Conservation (phyloP, 768 basidiomycete species). For the Rhizopogon vulgaris region DNA sequence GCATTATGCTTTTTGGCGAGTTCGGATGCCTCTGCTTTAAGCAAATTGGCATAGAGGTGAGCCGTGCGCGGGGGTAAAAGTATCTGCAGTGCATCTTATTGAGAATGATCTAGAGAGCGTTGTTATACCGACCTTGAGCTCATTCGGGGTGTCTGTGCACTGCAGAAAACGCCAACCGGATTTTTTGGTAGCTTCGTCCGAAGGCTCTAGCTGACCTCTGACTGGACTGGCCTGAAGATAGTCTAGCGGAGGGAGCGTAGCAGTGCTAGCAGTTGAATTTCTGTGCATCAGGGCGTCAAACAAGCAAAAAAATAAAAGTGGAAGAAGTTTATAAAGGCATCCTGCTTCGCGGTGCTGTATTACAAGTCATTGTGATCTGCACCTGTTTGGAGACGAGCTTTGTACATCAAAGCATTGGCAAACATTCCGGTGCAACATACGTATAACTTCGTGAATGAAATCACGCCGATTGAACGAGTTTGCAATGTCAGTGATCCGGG, state of each 20-base stretch:
- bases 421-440: too few relatives aligned
- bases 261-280: conserved; percentile 18
- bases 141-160: conserved; percentile 70
- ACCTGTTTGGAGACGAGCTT: conserved; percentile 20
- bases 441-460: neutral
- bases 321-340: conserved; percentile 4
- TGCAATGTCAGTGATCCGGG: too few relatives aligned
- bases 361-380: conserved; percentile 8
- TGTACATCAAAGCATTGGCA: conserved; percentile 14
- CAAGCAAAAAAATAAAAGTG: conserved; percentile 1
- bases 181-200: conserved; percentile 40
- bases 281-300: conserved; percentile 14
- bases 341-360: conserved; percentile 9
- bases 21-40: conserved; percentile 56
- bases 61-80: conserved; percentile 65
- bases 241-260: conserved; percentile 34
- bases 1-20: conserved; percentile 49
- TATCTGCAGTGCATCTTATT: conserved; percentile 38
- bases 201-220: conserved; percentile 70
- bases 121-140: conserved; percentile 52
- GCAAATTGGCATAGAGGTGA: conserved; percentile 56
- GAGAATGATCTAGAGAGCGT: neutral
- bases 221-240: conserved; percentile 61
- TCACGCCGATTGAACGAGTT: neutral
- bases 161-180: conserved; percentile 70